phyloP scores from a whole-genome alignment of 2,329 filamentous ascomycete genomes.

The Neopestalotiopsis rosae region DNA sequence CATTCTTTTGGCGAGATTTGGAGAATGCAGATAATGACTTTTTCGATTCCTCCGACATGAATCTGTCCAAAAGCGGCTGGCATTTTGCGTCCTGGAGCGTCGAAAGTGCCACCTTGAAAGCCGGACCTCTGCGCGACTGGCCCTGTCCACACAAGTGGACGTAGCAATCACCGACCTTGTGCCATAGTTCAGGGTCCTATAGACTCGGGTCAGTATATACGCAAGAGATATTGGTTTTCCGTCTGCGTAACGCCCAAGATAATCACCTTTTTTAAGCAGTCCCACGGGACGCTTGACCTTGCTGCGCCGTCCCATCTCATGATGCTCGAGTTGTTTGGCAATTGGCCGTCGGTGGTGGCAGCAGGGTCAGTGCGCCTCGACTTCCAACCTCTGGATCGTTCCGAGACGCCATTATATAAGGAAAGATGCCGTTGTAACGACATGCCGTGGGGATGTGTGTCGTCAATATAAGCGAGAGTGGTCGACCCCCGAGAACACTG shows the following conservation, averaged over 20 bases:
- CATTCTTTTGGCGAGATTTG: slow-evolving; percentile 29
- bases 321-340: slow-evolving; percentile 36
- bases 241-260: background rate
- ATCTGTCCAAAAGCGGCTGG: slow-evolving; percentile 62
- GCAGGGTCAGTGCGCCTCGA: slow-evolving; percentile 37
- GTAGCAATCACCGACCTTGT: slow-evolving; percentile 69
- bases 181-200: slow-evolving; percentile 77
- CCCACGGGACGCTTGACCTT: slow-evolving; percentile 50
- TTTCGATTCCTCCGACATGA: slow-evolving; percentile 43
- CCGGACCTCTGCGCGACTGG: slow-evolving; percentile 68
- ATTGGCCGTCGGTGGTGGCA: slow-evolving; percentile 31
- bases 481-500: background rate
- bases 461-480: background rate
- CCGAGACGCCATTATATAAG: slow-evolving; percentile 41
- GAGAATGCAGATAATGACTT: slow-evolving; percentile 29
- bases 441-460: slow-evolving; percentile 19
- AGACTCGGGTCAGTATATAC: slow-evolving; percentile 8
- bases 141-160: slow-evolving; percentile 72
- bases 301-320: slow-evolving; percentile 58
- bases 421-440: slow-evolving; percentile 24
- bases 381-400: slow-evolving; percentile 41
- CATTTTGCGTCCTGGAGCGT: slow-evolving; percentile 63
- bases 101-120: slow-evolving; percentile 69
- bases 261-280: slow-evolving; percentile 53
- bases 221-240: background rate